These are phyloP conservation scores for Talaromyces sp. DNA, from an alignment of 2,329 filamentous ascomycete species.

Conservation along the genomic window DNA sequence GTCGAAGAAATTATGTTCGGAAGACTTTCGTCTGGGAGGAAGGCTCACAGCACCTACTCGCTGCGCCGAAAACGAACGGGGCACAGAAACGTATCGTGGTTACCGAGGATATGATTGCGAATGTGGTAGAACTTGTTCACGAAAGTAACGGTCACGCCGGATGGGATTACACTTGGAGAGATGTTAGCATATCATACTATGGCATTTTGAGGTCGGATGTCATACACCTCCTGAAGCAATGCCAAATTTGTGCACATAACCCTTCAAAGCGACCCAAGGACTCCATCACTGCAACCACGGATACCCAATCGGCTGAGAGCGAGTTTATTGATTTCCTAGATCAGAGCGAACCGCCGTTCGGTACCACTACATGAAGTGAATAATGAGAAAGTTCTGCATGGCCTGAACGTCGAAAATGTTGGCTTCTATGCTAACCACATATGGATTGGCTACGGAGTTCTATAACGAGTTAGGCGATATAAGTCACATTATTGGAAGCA, in stretches of 20 bases:
- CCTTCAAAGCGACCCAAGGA: background rate
- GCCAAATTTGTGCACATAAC: background rate
- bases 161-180: conserved; percentile 11
- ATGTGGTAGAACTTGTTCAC: background rate
- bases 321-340: background rate
- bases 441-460: background rate
- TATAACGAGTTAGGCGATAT: too few relatives aligned
- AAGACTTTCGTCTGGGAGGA: background rate
- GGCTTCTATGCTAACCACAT: background rate
- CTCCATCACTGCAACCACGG: background rate
- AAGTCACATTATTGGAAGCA: too few relatives aligned
- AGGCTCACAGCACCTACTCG: background rate
- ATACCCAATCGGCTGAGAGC: background rate
- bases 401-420: background rate
- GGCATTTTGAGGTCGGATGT: background rate
- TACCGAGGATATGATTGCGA: conserved; percentile 1
- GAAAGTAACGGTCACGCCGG: conserved; percentile 2
- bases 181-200: conserved; percentile 8
- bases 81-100: background rate
- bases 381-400: background rate
- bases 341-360: background rate
- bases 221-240: conserved; percentile 11
- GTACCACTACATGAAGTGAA: background rate
- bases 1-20: background rate
- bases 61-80: background rate